Evolutionary conservation across 768 basidiomycete genomes (phyloP).

Genomic region (Suillus subluteus): DNA sequence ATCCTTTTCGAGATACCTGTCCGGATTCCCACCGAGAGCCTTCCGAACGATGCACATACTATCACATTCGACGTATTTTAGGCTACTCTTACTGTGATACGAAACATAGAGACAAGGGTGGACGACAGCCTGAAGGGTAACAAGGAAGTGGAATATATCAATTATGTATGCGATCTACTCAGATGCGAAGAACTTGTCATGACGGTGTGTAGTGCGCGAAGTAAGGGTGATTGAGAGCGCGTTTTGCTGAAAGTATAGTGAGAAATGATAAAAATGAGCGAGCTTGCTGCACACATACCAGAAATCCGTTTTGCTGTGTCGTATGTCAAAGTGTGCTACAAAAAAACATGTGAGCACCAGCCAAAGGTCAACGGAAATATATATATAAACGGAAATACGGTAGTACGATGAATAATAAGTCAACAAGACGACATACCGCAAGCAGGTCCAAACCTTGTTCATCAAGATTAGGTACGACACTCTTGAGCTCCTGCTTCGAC

Average conservation of each 20-base stretch:
- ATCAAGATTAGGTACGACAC: constrained; percentile 72
- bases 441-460: constrained; percentile 80
- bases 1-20: constrained; percentile 24
- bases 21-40: neutral
- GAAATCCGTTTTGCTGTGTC: constrained; percentile 93
- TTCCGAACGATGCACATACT: constrained; percentile 22
- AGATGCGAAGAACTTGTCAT: constrained; percentile 16
- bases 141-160: constrained; percentile 5
- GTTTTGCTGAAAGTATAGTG: constrained; percentile 49
- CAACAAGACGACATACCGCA: constrained; percentile 46
- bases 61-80: constrained; percentile 27
- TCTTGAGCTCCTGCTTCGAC: constrained; percentile 73
- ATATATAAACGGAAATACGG: neutral
- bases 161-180: constrained; percentile 10
- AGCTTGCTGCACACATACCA: constrained; percentile 50
- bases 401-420: neutral
- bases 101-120: constrained; percentile 1
- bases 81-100: constrained; percentile 11
- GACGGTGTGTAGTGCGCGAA: constrained; percentile 51
- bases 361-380: neutral
- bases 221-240: constrained; percentile 54
- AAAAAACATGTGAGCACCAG: neutral
- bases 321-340: constrained; percentile 73
- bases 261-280: constrained; percentile 7
- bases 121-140: constrained; percentile 11